Percentiles rank a stretch among this genome's conserved stretches.
Conservation (phyloP, 768 basidiomycete genomes). For the Termitomyces heimii region DNA sequence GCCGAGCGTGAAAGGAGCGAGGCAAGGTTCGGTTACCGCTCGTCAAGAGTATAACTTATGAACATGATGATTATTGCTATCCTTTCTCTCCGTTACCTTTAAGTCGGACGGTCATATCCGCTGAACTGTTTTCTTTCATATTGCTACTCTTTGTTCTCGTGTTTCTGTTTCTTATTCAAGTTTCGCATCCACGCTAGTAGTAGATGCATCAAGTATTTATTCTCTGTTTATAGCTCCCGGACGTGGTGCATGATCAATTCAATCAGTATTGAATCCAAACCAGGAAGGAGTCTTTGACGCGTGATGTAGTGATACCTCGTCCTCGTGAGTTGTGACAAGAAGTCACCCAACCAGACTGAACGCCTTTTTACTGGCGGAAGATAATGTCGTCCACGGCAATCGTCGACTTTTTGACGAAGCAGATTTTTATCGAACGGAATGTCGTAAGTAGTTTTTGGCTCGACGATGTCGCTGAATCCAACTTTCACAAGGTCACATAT, state of each 20-base stretch:
- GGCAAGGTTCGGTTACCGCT: constrained; percentile 7
- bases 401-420: constrained; percentile 44
- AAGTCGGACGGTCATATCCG: background rate
- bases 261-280: background rate
- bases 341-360: background rate
- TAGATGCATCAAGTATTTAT: background rate
- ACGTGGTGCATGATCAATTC: background rate
- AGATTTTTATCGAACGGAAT: constrained; percentile 44
- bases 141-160: background rate
- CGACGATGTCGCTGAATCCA: background rate
- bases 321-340: constrained; percentile 8
- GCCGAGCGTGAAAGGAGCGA: constrained; percentile 21
- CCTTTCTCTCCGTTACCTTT: background rate
- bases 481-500: constrained; percentile 62
- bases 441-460: constrained; percentile 27
- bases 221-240: background rate
- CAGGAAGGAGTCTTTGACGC: constrained; percentile 3
- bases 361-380: background rate
- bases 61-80: background rate
- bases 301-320: constrained; percentile 9
- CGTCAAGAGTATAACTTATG: background rate
- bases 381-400: constrained; percentile 37
- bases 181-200: background rate
- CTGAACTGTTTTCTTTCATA: constrained; percentile 1
- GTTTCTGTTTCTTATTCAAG: background rate